These are phyloP conservation scores for Metrosideros polymorpha DNA, from an alignment of 441 rosid genomes.

Conservation along the genomic window DNA sequence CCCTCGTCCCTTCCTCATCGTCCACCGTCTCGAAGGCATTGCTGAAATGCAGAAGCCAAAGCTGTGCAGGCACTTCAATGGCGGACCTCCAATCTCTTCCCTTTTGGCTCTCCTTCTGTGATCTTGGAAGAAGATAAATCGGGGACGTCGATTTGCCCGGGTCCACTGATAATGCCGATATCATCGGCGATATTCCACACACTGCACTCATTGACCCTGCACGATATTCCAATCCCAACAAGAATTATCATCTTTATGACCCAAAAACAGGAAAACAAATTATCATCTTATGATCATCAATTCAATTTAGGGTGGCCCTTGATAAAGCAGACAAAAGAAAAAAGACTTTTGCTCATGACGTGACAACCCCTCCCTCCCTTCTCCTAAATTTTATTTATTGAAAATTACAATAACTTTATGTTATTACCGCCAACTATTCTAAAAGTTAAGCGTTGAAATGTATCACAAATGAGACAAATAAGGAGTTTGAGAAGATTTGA, in stretches of 20 bases:
- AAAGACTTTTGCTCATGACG: background rate
- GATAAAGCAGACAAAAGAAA: background rate
- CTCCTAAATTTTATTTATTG: too few relatives aligned
- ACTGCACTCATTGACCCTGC: slow-evolving; percentile 75
- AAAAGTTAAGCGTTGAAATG: background rate
- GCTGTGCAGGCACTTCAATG: slow-evolving; percentile 54
- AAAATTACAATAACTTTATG: too few relatives aligned
- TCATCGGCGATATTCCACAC: slow-evolving; percentile 75
- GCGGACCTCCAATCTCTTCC: slow-evolving; percentile 68
- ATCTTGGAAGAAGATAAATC: slow-evolving; percentile 73
- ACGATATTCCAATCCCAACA: background rate
- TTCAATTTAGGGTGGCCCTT: background rate
- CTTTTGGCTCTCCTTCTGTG: slow-evolving; percentile 6
- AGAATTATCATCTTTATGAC: too few relatives aligned
- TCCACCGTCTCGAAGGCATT: slow-evolving; percentile 51
- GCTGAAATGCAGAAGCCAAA: slow-evolving; percentile 73
- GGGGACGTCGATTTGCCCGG: slow-evolving; percentile 66
- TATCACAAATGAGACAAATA: background rate
- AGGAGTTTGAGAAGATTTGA: fast-evolving
- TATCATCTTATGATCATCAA: background rate
- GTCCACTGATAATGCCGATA: slow-evolving; percentile 70
- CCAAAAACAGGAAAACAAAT: too few relatives aligned
- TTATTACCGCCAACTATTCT: fast-evolving
- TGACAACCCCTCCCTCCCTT: background rate
- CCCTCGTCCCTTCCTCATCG: slow-evolving; percentile 27